These are phyloP conservation scores for Wickerhamiella sergipiensis DNA, from an alignment of 805 yeast species.

Conservation along the genomic window DNA sequence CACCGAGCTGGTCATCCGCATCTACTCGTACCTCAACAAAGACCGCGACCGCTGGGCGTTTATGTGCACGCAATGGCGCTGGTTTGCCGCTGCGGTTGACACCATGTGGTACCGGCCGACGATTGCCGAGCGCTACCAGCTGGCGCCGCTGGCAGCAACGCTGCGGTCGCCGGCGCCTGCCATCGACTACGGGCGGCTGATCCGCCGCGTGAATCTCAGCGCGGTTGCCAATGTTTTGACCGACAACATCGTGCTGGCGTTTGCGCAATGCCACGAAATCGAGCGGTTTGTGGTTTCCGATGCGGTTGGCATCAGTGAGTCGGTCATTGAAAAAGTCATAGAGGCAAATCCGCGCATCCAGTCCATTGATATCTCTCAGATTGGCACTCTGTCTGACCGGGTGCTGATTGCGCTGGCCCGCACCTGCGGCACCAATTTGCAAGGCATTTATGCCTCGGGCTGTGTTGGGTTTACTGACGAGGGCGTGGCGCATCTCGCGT, in stretches of 20 bases:
- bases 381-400: conserved; percentile 52
- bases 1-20: conserved; percentile 27
- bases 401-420: conserved; percentile 54
- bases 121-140: conserved; percentile 32
- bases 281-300: conserved; percentile 80
- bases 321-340: conserved; percentile 47
- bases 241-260: conserved; percentile 51
- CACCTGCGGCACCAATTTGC: conserved; percentile 54
- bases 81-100: conserved; percentile 69
- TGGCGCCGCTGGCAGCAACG: conserved; percentile 35
- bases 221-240: conserved; percentile 54
- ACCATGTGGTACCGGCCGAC: conserved; percentile 81
- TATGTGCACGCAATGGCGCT: conserved; percentile 61
- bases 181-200: conserved; percentile 43
- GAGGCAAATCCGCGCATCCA: conserved; percentile 56
- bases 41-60: conserved; percentile 19
- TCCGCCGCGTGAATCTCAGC: conserved; percentile 69
- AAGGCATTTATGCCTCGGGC: conserved; percentile 82
- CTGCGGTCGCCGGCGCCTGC: conserved; percentile 42
- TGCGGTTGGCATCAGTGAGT: conserved; percentile 48
- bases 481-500: conserved; percentile 46
- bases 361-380: conserved; percentile 78
- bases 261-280: conserved; percentile 51
- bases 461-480: conserved; percentile 46
- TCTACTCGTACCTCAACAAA: conserved; percentile 13